Evolutionary conservation across 1,284 basidiomycete genomes (phyloP), one percentile per base, ranked within the genome.

Genomic region (Apiotrichum montevideense): DNA sequence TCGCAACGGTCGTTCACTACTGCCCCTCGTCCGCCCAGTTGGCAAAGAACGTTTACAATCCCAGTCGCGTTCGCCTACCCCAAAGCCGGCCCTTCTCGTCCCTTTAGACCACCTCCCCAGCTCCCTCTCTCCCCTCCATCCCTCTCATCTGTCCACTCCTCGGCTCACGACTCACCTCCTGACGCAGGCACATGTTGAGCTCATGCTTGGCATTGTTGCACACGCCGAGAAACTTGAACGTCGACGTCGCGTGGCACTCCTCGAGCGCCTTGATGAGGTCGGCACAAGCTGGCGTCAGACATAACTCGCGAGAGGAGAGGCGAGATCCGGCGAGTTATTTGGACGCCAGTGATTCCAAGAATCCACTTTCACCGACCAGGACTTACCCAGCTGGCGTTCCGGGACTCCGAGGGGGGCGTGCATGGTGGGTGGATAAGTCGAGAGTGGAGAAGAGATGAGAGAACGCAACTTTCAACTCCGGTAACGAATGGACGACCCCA

Each of bases 181-280:
- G 77, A 54, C 85, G 81, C 49, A 92, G 78, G 78, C 89, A 92
- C 64, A 80, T 76, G 66, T 87, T 87, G 66, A 92, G 78, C 51
- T 83, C 81, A 51, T 82, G 76, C 75, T 90, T 90, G 51, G 82
- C 80, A 52, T 74, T 76, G 69, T 92, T 92, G 73, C 90, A 92
- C 33, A 54, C 64, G 45, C 73, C 74, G 9, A 61, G 53, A 35
- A 67, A 63, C 42, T 59, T 58, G 44, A 72, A 51, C 29, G 67
- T 50, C 1, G 70, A 68, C 48, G 61, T 56, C 39, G 63, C 65
- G 53, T 77, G 75, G 65, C 75, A 77, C 46, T 65, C 64, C 49
- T 74, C 61, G 7, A 77, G 66, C 4, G 75, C 75, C 35, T 58
- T 51, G 53, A 77, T 77, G 41, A 72, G 61, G 14, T 75, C 72